Conservation (phyloP, 2,329 filamentous ascomycete genomes). For the Beauveria sp. region DNA sequence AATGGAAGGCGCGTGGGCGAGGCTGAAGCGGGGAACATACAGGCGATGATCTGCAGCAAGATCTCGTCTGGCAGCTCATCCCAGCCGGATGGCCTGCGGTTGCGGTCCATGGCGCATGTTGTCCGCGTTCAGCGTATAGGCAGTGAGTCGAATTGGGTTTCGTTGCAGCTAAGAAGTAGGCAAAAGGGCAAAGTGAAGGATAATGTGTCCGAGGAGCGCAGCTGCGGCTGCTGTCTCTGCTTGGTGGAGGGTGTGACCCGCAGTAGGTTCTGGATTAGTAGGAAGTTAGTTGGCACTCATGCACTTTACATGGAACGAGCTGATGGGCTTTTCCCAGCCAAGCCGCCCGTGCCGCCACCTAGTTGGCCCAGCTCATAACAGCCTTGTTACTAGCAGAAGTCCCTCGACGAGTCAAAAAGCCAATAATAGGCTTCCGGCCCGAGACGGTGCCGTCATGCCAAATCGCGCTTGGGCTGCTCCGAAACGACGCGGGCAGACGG, state of each 20-base stretch:
- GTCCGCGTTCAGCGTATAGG: background rate
- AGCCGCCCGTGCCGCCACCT: background rate
- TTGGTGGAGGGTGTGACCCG: slow-evolving; percentile 2
- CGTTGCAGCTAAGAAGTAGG: background rate
- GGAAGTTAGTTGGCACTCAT: background rate
- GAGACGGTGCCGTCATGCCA: background rate
- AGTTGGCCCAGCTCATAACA: too few species aligned
- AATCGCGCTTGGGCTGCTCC: background rate
- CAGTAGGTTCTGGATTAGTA: background rate
- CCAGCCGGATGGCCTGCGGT: slow-evolving; percentile 19
- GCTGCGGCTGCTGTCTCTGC: background rate
- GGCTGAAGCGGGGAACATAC: slow-evolving; percentile 35
- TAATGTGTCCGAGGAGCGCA: background rate
- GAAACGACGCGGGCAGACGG: background rate
- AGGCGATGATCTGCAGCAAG: slow-evolving; percentile 53
- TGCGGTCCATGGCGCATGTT: slow-evolving; percentile 22
- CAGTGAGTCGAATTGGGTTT: background rate
- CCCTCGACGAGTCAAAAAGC: background rate
- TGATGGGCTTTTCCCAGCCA: background rate
- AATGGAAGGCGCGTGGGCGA: slow-evolving; percentile 12
- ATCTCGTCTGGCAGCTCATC: slow-evolving; percentile 57
- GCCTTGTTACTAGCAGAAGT: background rate
- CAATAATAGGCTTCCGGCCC: background rate
- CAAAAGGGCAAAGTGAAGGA: background rate
- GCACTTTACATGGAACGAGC: background rate